Evolutionary conservation across 164 flowering plant genomes (phyloP), one percentile per base, ranked within the genome.

Genomic region (Chimonanthus salicifolius): DNA sequence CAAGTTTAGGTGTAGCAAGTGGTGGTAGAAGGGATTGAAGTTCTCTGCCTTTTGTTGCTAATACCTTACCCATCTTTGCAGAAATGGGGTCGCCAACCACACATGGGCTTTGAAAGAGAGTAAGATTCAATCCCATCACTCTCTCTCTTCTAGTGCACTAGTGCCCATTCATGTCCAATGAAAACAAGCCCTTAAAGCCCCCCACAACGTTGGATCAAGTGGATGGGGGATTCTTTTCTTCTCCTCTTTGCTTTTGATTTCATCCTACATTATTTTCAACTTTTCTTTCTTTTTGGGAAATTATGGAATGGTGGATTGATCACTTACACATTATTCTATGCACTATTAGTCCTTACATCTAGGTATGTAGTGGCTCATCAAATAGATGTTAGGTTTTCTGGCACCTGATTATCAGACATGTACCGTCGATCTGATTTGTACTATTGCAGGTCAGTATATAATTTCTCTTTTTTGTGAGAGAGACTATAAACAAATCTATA

Each of bases 1-100:
- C 80, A 86, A 86, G 88, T 84, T 83, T 54, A 54, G 60, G 6
- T 33, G 33, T 54, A 8, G 11, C 60, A 54, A 9, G 60, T 54
- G 16, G 4, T 13, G 60, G 60, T 54, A 13, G 60, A n/a, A 10
- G 60, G 60, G 60, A 54, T 54, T 54, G 60, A 13, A 54, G 60
- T 54, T 54, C n/a, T 3, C 16, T 54, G 4, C 60, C 16, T 10
- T 54, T 54, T 54, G 60, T 54, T 54, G 60, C 4, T 10, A 54
- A 54, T 54, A 54, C 13, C 60, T 54, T 54, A 13, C 6, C 11
- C 11, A 13, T n/a, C 11, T 54, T 54, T 54, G 60, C 60, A 54
- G 5, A 11, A n/a, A n/a, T 54, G 60, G 60, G 60, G 3, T 2
- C 16, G 60, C 60, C 60, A 8, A 54, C 60, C 60, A 54, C 60